Percentiles rank a stretch among this genome's conserved stretches.
Conservation (phyloP, 2,329 filamentous ascomycete genomes). For the Zasmidium citrigriseum region DNA sequence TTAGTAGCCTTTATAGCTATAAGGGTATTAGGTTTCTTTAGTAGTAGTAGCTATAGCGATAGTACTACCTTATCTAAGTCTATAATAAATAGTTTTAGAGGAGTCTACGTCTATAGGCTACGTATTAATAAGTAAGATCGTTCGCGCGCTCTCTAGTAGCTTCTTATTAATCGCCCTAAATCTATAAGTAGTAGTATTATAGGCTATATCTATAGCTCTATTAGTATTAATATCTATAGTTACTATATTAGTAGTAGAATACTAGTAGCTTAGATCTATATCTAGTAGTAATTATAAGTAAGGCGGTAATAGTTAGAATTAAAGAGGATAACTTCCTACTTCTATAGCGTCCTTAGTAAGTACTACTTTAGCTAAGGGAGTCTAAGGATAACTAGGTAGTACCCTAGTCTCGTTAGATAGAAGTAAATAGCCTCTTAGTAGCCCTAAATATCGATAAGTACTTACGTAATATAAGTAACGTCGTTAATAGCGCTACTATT, state of each 20-base stretch:
- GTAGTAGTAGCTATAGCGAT: neutral
- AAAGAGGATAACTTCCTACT: neutral
- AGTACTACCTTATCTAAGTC: neutral
- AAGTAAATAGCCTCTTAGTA: neutral
- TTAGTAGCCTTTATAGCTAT: neutral
- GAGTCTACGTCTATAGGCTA: neutral
- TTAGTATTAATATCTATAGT: neutral
- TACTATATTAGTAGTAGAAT: neutral
- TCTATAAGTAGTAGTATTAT: neutral
- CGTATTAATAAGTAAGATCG: neutral
- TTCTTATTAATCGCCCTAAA: neutral
- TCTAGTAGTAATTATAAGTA: neutral
- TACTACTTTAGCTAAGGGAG: neutral
- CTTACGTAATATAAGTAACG: neutral
- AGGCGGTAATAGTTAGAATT: neutral
- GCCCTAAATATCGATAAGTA: neutral
- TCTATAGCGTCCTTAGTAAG: no score
- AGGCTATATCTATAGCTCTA: neutral
- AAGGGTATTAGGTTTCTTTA: neutral
- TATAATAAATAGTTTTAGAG: neutral
- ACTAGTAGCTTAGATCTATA: neutral
- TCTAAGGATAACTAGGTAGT: neutral
- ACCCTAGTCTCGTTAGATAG: neutral
- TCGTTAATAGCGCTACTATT: neutral
- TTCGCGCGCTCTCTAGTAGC: neutral